A percentile compares a stretch with the other conserved stretches of the same genome.
phyloP scores from a whole-genome alignment of 257 asterid species.

The Penstemon davidsonii region DNA sequence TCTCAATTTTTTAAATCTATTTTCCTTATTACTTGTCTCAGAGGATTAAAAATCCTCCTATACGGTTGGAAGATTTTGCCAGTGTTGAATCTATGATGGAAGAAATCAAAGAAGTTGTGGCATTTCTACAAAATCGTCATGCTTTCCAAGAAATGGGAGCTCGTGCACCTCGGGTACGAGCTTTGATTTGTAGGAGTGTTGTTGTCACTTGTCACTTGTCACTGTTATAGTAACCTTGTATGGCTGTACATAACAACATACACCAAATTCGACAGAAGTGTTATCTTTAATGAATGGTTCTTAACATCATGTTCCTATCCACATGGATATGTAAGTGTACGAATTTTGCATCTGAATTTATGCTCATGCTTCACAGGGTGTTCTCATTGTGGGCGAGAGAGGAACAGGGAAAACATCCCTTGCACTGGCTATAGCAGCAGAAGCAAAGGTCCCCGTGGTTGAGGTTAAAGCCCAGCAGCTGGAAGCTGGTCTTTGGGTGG shows the following conservation, averaged over 20 bases:
- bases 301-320: background rate
- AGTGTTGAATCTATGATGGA: constrained; percentile 94
- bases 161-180: constrained; percentile 96
- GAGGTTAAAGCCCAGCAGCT: constrained; percentile 89
- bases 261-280: constrained; percentile 17
- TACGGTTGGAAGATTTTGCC: constrained; percentile 83
- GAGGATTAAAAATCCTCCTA: constrained; percentile 97
- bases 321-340: background rate
- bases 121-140: constrained; percentile 85
- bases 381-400: constrained; percentile 97
- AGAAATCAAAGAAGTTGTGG: constrained; percentile 95
- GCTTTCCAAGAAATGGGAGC: constrained; percentile 99
- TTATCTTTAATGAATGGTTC: constrained; percentile 1
- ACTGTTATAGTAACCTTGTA: constrained; percentile 4
- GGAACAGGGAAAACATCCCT: constrained; percentile 97
- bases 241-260: constrained; percentile 5
- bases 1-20: constrained; percentile 30
- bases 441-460: constrained; percentile 96
- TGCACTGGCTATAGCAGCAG: constrained; percentile 97
- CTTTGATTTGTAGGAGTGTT: background rate
- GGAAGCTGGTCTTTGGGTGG: constrained; percentile 97
- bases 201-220: constrained; percentile 15
- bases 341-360: constrained; percentile 28
- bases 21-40: constrained; percentile 36
- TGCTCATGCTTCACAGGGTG: constrained; percentile 62